Conservation (phyloP, 2,329 filamentous ascomycete species). For the Phyllosticta citrichinensis region DNA sequence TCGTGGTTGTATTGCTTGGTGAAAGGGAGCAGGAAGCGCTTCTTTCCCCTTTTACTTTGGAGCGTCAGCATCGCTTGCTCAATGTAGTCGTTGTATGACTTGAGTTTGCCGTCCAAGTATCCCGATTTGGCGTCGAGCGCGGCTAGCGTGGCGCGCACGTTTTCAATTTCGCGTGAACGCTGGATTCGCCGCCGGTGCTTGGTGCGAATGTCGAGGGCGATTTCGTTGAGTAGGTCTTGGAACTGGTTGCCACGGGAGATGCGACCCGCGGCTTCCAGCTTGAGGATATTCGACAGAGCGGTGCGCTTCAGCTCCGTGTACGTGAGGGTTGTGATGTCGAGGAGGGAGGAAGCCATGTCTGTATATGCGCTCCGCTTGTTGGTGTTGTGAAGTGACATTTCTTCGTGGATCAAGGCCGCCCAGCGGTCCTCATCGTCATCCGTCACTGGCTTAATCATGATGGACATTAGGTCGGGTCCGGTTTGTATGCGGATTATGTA, state of each 20-base stretch:
- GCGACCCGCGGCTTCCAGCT: conserved; percentile 74
- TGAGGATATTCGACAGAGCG: conserved; percentile 87
- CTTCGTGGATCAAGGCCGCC: conserved; percentile 70
- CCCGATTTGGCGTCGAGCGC: conserved; percentile 78
- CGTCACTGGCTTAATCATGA: conserved; percentile 80
- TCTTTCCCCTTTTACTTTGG: conserved; percentile 94
- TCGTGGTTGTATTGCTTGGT: conserved; percentile 99
- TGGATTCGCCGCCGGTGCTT: conserved; percentile 92
- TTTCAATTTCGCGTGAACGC: conserved; percentile 81
- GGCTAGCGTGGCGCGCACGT: conserved; percentile 62
- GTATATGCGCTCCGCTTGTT: conserved; percentile 70
- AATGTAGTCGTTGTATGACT: conserved; percentile 98
- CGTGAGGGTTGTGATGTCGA: conserved; percentile 80
- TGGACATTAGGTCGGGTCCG: conserved; percentile 84
- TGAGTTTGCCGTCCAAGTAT: conserved; percentile 89
- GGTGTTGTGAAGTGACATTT: conserved; percentile 48
- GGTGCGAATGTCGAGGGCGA: conserved; percentile 90
- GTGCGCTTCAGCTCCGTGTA: conserved; percentile 90
- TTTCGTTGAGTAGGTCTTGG: conserved; percentile 95
- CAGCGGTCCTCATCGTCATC: conserved; percentile 85
- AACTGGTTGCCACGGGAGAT: conserved; percentile 84
- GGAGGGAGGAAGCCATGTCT: conserved; percentile 44
- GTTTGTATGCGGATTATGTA: conserved; percentile 97
- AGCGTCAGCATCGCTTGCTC: conserved; percentile 96
- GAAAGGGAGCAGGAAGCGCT: conserved; percentile 88